Evolutionary conservation across 768 basidiomycete species (phyloP), one percentile per base, ranked within the genome.

Genomic region (Mycena belliarum): DNA sequence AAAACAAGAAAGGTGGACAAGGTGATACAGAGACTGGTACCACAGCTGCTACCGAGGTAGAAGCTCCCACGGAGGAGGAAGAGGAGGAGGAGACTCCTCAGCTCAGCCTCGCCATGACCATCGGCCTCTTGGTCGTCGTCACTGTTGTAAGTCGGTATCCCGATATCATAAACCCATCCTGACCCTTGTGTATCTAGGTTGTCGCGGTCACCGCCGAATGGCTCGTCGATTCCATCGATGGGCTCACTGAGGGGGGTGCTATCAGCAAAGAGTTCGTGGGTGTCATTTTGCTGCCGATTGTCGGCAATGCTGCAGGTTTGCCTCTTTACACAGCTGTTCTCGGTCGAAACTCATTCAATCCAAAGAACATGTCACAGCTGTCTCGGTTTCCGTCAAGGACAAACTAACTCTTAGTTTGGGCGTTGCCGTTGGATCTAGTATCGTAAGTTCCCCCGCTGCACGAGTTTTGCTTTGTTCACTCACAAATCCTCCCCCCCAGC

Each of bases 311-410:
- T 7, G 93, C 91, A 53, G 84, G 84, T 83, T 24, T 29, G 32
- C 61, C 57, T 46, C 66, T 32, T 35, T 37, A 6, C 16, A 11
- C 60, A 25, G 20, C 10, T 11, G 6, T 32, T 25, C 21, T 26
- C 16, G 12, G 3, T 32, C 16, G 33, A 8, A 44, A 44, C 21
- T 24, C n/a, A 11, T 12, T 10, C 23, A 4, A 21, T 21, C 33
- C 21, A 9, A 68, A 76, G 95, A 97, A 68, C 94, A 95, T 68
- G 88, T 87, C 37, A 97, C 93, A 3, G 94, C 95, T 15, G 92
- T 97, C 25, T 88, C 89, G 1, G 94, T 95, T 8, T 91, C 94
- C 0, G 88, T 93, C 57, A 95, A 95, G 72, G 85, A 88, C 71
- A 93, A 95, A 70, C 75, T 97, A 21, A 91, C 91, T 43, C 80